Conservation (phyloP, 495 filamentous ascomycete genomes). For the Bombardia bombarda region DNA sequence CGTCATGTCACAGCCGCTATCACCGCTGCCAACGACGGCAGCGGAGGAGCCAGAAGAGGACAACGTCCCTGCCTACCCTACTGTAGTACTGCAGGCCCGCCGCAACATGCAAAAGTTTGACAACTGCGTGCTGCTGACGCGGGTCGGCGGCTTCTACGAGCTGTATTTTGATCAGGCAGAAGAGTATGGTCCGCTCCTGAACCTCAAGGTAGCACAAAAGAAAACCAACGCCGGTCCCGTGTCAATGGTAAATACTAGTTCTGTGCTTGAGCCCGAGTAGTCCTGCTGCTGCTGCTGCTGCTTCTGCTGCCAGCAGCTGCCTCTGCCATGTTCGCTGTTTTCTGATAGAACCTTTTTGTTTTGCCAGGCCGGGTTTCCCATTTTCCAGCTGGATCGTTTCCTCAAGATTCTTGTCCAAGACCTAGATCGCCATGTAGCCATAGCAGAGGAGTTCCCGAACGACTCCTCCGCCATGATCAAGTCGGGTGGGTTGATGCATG, state of each 20-base stretch:
- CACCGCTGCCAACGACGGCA: conserved; percentile 17
- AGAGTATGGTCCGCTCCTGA: conserved; percentile 75
- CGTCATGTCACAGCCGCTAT: conserved; percentile 9
- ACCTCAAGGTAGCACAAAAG: conserved; percentile 79
- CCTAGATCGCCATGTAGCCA: conserved; percentile 79
- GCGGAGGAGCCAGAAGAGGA: conserved; percentile 19
- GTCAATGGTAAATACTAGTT: conserved; percentile 56
- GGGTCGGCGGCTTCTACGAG: conserved; percentile 94
- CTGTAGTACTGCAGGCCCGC: conserved; percentile 80
- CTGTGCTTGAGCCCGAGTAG: conserved; percentile 2
- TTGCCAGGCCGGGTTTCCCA: conserved; percentile 77
- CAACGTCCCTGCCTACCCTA: conserved; percentile 62
- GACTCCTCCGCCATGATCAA: conserved; percentile 56
- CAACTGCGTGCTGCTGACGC: conserved; percentile 81
- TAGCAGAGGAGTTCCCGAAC: conserved; percentile 84
- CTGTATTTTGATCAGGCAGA: conserved; percentile 93
- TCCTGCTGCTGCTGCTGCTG: not conserved
- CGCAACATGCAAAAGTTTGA: conserved; percentile 86
- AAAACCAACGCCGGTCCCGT: conserved; percentile 67
- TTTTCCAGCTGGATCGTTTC: conserved; percentile 83
- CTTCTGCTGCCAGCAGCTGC: not conserved
- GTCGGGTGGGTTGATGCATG: conserved; percentile 69
- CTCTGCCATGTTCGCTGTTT: conserved; percentile 6
- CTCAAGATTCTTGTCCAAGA: conserved; percentile 91
- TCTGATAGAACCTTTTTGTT: conserved; percentile 21